phyloP scores from a whole-genome alignment of 73 alveolate genomes.

The Tetrahymena borealis region DNA sequence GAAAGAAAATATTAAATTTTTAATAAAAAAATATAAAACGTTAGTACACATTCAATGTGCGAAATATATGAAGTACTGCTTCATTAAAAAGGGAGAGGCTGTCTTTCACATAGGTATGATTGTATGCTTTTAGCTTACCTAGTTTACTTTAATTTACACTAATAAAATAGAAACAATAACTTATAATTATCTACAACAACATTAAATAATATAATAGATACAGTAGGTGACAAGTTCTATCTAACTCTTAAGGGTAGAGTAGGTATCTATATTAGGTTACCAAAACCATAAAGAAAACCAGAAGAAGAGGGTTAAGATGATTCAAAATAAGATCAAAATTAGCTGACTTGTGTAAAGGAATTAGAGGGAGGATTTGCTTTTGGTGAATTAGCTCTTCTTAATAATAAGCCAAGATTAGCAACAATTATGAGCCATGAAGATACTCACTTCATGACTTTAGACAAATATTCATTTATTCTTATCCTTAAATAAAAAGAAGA shows the following conservation, averaged over 20 bases:
- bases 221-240: conserved; percentile 39
- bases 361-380: conserved; percentile 3
- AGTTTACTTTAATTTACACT: too few species aligned
- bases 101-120: background rate
- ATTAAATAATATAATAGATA: background rate
- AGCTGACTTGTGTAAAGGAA: conserved; percentile 7
- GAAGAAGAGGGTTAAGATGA: conserved; percentile 13
- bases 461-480: background rate
- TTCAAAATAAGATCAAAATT: background rate
- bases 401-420: conserved; percentile 39
- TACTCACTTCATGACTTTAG: background rate
- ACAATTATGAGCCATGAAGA: conserved; percentile 19
- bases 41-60: background rate
- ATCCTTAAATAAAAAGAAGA: background rate
- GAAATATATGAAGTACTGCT: background rate
- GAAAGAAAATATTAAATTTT: background rate
- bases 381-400: conserved; percentile 39
- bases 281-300: background rate
- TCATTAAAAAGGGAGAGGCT: background rate
- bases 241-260: conserved; percentile 22
- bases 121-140: too few species aligned
- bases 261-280: conserved; percentile 20
- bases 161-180: too few species aligned
- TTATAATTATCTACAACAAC: background rate
- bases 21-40: too few species aligned